Percentiles rank a stretch among this genome's conserved stretches.
Evolutionary conservation across 768 basidiomycete species (phyloP).

Genomic region (Termitomyces sp.): DNA sequence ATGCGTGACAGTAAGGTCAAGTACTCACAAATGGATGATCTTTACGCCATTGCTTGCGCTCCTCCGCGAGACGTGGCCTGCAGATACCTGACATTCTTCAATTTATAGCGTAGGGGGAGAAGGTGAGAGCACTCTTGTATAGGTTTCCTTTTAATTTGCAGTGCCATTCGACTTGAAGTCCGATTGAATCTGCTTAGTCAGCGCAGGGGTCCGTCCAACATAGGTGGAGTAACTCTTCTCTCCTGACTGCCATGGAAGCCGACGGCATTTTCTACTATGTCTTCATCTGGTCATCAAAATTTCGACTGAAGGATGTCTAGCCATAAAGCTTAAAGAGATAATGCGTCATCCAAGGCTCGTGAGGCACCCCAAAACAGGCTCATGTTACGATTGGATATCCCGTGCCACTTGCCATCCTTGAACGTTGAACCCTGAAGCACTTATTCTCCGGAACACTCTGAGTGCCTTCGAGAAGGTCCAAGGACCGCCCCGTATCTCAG

Average conservation of each 20-base stretch:
- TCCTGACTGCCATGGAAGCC: constrained; percentile 1
- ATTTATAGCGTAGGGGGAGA: neutral
- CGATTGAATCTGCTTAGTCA: constrained; percentile 10
- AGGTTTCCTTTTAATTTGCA: constrained; percentile 6
- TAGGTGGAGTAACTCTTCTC: neutral
- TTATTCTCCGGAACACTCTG: neutral
- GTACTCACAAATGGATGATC: constrained; percentile 94
- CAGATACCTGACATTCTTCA: constrained; percentile 86
- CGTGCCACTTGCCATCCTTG: neutral
- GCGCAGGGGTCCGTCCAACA: neutral
- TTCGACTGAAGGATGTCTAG: neutral
- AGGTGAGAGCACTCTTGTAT: neutral
- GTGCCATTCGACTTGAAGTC: neutral
- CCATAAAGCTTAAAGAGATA: no score
- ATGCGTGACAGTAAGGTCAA: neutral
- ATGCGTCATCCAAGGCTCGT: no score
- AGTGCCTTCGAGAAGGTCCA: neutral
- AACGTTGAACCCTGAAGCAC: neutral
- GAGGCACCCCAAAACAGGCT: neutral
- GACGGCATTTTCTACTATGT: neutral
- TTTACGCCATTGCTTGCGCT: constrained; percentile 98
- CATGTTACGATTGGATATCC: neutral
- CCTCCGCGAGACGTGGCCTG: constrained; percentile 88
- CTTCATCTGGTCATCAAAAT: no score
- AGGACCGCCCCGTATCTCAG: no score